Evolutionary conservation across 2,329 filamentous ascomycete genomes (phyloP).

Genomic region (Raffaelea arxii): DNA sequence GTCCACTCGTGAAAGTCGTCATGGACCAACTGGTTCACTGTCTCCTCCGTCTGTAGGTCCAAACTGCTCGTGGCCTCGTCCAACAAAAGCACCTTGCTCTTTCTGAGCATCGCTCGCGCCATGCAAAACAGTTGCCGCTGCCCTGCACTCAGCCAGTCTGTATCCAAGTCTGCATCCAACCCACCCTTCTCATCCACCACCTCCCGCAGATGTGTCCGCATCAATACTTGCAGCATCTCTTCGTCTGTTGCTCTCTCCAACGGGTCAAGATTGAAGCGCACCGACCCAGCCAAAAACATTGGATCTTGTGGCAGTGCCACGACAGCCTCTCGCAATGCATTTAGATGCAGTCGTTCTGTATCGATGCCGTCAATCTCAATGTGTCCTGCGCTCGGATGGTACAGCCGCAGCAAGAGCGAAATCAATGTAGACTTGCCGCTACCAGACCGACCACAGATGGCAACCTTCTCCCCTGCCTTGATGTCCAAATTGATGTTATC

Average conservation of each 20-base stretch:
- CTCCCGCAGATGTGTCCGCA: slow-evolving; percentile 13
- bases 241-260: slow-evolving; percentile 24
- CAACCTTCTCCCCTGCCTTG: slow-evolving; percentile 20
- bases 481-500: slow-evolving; percentile 17
- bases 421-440: slow-evolving; percentile 19
- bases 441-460: slow-evolving; percentile 24
- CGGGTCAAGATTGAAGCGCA: slow-evolving; percentile 40
- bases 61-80: slow-evolving; percentile 31
- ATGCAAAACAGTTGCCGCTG: slow-evolving; percentile 41
- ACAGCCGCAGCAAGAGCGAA: slow-evolving; percentile 35
- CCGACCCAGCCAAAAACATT: slow-evolving; percentile 35
- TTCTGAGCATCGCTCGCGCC: slow-evolving; percentile 33
- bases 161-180: slow-evolving; percentile 24
- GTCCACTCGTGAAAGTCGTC: slow-evolving; percentile 9
- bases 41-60: slow-evolving; percentile 11
- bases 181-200: slow-evolving; percentile 27
- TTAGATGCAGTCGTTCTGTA: slow-evolving; percentile 14
- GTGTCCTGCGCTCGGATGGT: slow-evolving; percentile 30
- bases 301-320: slow-evolving; percentile 40
- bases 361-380: slow-evolving; percentile 36
- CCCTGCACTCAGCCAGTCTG: slow-evolving; percentile 26
- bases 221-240: slow-evolving; percentile 11
- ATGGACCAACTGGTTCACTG: slow-evolving; percentile 10
- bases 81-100: slow-evolving; percentile 30
- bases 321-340: slow-evolving; percentile 20